These are phyloP conservation scores for Phylloboletellus chloephorus DNA, from an alignment of 1,284 basidiomycete genomes.

Conservation along the genomic window DNA sequence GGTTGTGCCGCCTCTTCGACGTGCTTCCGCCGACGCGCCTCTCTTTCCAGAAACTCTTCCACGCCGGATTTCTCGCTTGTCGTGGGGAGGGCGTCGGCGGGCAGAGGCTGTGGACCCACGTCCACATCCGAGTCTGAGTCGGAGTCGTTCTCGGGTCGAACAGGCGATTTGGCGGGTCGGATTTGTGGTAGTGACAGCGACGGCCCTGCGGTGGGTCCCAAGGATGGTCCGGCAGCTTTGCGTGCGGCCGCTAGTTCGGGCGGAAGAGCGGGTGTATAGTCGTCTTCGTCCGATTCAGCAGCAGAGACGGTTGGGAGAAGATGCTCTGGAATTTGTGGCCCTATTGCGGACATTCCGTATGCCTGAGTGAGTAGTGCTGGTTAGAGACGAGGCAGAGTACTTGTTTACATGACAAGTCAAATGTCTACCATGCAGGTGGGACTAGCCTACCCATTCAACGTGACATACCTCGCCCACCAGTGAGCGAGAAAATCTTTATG, in stretches of 20 bases:
- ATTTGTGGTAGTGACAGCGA: constrained; percentile 25
- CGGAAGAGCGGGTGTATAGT: constrained; percentile 59
- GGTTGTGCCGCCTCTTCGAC: constrained; percentile 69
- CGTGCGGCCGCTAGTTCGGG: constrained; percentile 50
- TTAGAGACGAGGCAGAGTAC: no score
- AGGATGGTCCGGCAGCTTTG: constrained; percentile 14
- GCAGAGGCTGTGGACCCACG: constrained; percentile 71
- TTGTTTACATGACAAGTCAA: no score
- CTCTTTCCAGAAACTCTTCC: constrained; percentile 73
- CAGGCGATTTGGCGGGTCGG: constrained; percentile 38
- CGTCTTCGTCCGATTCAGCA: constrained; percentile 54
- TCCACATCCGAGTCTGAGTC: constrained; percentile 67
- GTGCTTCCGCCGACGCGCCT: constrained; percentile 65
- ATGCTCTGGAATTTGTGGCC: constrained; percentile 39
- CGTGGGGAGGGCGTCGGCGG: constrained; percentile 35
- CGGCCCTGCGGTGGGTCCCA: constrained; percentile 18
- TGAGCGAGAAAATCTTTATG: constrained; percentile 7
- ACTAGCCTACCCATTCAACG: no score
- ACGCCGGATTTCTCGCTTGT: constrained; percentile 47
- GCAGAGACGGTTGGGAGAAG: constrained; percentile 15
- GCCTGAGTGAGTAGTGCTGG: not conserved
- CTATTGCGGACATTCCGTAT: constrained; percentile 40
- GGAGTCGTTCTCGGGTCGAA: constrained; percentile 40
- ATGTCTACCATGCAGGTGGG: no score
- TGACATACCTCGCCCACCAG: no score